Percentiles rank a stretch among this genome's conserved stretches.
These are phyloP conservation scores for Cyclospora cayetanensis DNA, from an alignment of 169 alveolate genomes.

Conservation along the genomic window DNA sequence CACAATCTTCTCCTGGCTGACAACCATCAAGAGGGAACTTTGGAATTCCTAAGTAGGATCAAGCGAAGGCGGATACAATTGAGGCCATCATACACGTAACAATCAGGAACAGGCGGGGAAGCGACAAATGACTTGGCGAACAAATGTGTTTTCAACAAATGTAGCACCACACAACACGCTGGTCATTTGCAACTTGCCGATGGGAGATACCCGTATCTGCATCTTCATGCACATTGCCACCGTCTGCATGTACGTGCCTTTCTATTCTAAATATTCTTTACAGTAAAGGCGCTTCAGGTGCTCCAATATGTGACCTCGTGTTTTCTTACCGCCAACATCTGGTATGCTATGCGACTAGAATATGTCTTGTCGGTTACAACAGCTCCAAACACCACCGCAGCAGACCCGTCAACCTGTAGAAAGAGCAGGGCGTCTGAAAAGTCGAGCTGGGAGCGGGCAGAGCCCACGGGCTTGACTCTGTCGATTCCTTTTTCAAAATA, in stretches of 20 bases:
- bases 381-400: background rate
- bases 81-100: no score
- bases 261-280: no score
- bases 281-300: no score
- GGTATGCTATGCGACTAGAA: conserved; percentile 2
- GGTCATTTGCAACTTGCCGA: no score
- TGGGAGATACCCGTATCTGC: no score
- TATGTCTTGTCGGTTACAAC: background rate
- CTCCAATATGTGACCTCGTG: no score
- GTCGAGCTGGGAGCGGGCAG: background rate
- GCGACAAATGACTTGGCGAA: no score
- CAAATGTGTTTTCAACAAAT: no score
- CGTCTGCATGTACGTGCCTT: no score
- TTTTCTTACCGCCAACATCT: background rate
- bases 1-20: background rate
- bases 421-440: background rate
- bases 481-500: background rate
- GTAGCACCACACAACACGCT: no score
- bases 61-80: no score
- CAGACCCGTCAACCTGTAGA: background rate
- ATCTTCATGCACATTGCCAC: no score
- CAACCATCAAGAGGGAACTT: background rate
- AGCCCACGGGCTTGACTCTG: background rate
- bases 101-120: background rate
- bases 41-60: conserved; percentile 25